phyloP scores from a whole-genome alignment of 192 early-diverging fungal species.

The Backusella westeae region DNA sequence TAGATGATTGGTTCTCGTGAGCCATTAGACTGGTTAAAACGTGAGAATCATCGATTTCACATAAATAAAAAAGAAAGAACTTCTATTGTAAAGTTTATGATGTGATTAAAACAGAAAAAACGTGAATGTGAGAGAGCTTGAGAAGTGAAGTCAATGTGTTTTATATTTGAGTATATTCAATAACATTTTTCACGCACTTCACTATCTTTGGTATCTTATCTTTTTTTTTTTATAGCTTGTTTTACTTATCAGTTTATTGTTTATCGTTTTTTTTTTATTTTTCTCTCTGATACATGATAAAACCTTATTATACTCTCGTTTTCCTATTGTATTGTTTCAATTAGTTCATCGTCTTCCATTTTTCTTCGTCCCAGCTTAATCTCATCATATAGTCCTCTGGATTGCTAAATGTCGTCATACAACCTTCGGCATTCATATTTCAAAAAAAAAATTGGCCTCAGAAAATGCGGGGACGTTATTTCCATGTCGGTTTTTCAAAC shows the following conservation, averaged over 20 bases:
- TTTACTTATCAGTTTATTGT: background rate
- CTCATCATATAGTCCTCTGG: too few species aligned
- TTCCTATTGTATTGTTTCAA: background rate
- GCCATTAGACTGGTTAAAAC: slow-evolving; percentile 37
- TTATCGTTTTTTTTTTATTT: background rate
- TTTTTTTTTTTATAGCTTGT: background rate
- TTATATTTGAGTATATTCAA: background rate
- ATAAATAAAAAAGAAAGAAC: background rate
- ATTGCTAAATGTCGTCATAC: background rate
- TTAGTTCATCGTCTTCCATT: background rate
- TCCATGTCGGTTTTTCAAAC: background rate
- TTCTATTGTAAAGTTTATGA: background rate
- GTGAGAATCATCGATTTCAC: background rate
- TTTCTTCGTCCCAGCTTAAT: background rate
- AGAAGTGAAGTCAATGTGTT: background rate
- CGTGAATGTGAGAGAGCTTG: background rate
- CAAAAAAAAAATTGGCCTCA: too few species aligned
- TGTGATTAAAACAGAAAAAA: background rate
- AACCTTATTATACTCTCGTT: background rate
- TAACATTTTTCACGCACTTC: background rate
- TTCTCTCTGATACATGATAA: background rate
- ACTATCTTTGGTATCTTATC: slow-evolving; percentile 4
- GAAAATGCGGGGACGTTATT: background rate
- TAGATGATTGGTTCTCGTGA: background rate
- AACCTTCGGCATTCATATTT: background rate